A percentile compares a stretch with the other conserved stretches of the same genome.
These are phyloP conservation scores for Rhizopogon roseolus DNA, from an alignment of 768 basidiomycete genomes.

Conservation along the genomic window DNA sequence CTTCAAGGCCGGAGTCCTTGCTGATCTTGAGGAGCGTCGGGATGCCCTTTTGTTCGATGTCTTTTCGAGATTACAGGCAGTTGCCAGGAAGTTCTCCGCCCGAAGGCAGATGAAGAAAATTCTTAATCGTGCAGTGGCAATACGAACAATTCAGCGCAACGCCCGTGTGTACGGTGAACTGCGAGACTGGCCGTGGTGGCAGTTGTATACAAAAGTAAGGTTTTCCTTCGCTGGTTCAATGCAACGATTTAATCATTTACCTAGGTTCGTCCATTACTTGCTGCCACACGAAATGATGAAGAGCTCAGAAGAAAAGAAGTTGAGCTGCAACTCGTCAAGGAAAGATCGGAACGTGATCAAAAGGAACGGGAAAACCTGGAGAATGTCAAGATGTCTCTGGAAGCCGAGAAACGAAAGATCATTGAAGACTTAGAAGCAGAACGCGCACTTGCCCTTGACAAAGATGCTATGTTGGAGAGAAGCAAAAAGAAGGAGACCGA, in stretches of 20 bases:
- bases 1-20: constrained; percentile 97
- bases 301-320: constrained; percentile 84
- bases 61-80: constrained; percentile 85
- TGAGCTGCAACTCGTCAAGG: constrained; percentile 75
- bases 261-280: constrained; percentile 86
- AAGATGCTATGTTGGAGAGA: constrained; percentile 76
- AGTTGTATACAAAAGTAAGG: constrained; percentile 84
- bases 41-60: constrained; percentile 86
- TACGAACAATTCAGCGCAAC: constrained; percentile 91
- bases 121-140: constrained; percentile 85
- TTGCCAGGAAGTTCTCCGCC: constrained; percentile 80
- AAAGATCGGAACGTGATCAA: constrained; percentile 84
- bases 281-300: constrained; percentile 89
- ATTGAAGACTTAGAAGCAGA: constrained; percentile 83
- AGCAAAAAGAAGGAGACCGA: constrained; percentile 83
- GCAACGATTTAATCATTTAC: constrained; percentile 8
- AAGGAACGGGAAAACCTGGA: constrained; percentile 76
- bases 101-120: constrained; percentile 92
- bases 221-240: not conserved
- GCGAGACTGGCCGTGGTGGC: constrained; percentile 99
- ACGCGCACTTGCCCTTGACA: constrained; percentile 72
- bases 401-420: constrained; percentile 78
- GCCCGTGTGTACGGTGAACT: constrained; percentile 88
- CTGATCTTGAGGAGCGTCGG: constrained; percentile 90
- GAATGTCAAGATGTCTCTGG: constrained; percentile 74